Evolutionary conservation across 257 asterid species (phyloP).

Genomic region (Thymus mandschuricus): DNA sequence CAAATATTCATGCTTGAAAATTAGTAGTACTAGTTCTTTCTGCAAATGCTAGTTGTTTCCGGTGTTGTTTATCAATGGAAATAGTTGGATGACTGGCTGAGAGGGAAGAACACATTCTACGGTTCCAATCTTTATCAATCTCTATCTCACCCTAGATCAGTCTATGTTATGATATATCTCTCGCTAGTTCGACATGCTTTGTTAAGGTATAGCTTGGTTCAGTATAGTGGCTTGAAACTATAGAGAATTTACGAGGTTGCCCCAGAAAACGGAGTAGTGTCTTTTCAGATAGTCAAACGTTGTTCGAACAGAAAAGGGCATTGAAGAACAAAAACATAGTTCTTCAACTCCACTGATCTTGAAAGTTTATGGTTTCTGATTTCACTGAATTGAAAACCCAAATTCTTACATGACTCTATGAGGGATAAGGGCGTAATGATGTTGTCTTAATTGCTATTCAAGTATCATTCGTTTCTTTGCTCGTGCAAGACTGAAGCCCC

Average conservation of each 20-base stretch:
- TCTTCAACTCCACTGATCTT: neutral
- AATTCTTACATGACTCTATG: neutral
- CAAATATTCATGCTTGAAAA: neutral
- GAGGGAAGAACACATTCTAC: neutral
- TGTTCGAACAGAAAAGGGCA: neutral
- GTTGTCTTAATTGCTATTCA: constrained; percentile 1
- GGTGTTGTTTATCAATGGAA: too few relatives aligned
- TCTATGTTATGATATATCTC: neutral
- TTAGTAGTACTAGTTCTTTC: too few relatives aligned
- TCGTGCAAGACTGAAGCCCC: too few relatives aligned
- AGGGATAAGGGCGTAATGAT: neutral
- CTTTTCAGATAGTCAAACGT: neutral
- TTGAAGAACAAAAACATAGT: neutral
- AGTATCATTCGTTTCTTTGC: neutral
- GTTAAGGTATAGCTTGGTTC: constrained; percentile 10
- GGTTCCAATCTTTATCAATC: too few relatives aligned
- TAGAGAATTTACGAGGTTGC: neutral
- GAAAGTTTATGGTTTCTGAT: neutral
- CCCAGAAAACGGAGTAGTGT: neutral
- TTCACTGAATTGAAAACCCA: neutral
- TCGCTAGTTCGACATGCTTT: neutral
- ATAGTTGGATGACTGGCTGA: too few relatives aligned
- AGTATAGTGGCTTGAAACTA: constrained; percentile 3
- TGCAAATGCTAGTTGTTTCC: neutral
- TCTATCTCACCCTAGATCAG: neutral